These are phyloP conservation scores for Carex littledalei DNA, from an alignment of 176 grass and related monocot genomes.

Conservation along the genomic window DNA sequence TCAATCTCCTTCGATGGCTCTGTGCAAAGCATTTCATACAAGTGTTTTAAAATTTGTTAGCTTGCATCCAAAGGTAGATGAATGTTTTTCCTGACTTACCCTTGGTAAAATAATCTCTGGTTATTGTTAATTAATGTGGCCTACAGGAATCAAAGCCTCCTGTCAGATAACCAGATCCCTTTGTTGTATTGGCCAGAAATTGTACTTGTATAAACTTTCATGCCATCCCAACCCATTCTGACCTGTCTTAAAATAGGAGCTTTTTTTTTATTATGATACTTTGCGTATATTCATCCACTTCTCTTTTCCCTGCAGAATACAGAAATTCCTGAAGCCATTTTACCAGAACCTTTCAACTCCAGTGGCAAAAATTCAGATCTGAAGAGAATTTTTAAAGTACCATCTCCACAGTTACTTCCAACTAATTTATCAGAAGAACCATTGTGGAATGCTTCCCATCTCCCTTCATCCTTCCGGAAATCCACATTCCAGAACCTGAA, in stretches of 20 bases:
- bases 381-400: slow-evolving; percentile 21
- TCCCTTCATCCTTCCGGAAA: slow-evolving; percentile 64
- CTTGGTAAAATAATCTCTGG: background rate
- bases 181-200: background rate
- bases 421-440: slow-evolving; percentile 29
- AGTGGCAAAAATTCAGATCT: slow-evolving; percentile 30
- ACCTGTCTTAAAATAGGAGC: background rate
- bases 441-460: slow-evolving; percentile 56
- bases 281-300: background rate
- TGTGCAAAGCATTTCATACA: slow-evolving; percentile 65
- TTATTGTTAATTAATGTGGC: background rate
- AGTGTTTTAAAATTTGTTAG: slow-evolving; percentile 62
- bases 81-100: background rate
- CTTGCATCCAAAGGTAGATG: slow-evolving; percentile 60
- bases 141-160: background rate
- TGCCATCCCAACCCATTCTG: background rate
- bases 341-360: slow-evolving; percentile 85
- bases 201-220: background rate
- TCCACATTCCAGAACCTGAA: slow-evolving; percentile 54
- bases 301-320: slow-evolving; percentile 35
- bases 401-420: slow-evolving; percentile 23
- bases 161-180: background rate
- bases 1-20: slow-evolving; percentile 50
- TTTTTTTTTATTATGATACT: background rate
- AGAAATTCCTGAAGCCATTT: slow-evolving; percentile 61